Evolutionary conservation across 140 eudicot species (phyloP), one percentile per base, ranked within the genome.

Genomic region (Ambrosia hybrid): DNA sequence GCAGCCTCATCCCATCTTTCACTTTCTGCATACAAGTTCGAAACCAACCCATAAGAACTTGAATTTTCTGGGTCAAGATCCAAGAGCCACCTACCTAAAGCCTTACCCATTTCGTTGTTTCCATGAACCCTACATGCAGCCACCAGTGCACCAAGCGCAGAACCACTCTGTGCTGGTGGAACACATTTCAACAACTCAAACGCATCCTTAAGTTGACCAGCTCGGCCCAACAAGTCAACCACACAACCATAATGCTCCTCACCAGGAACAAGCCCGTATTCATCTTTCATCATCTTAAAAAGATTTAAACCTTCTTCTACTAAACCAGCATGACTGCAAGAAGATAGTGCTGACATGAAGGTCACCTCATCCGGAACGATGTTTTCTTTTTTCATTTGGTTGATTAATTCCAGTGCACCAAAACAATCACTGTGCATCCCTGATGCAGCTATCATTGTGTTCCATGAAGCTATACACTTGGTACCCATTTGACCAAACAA

Each of bases 121-220:
- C 86, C 84, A 53, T 87, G 84, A 79, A 84, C 71, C 68, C 90
- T 84, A 53, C 89, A 87, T 74, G 93, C 90, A 67, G 87, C 75
- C 58, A 84, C 85, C 45, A 87, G 64, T 68, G 93, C 76, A 51
- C 89, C 62, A 68, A 84, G 67, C 33, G 84, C 81, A 36, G 90
- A 84, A 30, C 76, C 84, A 71, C 58, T 71, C 43, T 38, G 46
- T 41, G 36, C 5, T 51, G 61, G 59, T 21, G 88, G 84, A 11
- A 80, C 52, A 17, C 79, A 34, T 80, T 79, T 72, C 71, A 84
- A 71, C 14, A 84, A 60, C 36, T 68, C 73, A 45, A 70, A 82
- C 17, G 93, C 93, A 60, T 87, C 93, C 30, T 79, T 83, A 5
- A 87, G 80, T 68, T 71, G 80, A 46, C 89, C 94, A 0, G 86